Evolutionary conservation across 768 basidiomycete genomes (phyloP).

Genomic region (Xerocomellus intermedius): DNA sequence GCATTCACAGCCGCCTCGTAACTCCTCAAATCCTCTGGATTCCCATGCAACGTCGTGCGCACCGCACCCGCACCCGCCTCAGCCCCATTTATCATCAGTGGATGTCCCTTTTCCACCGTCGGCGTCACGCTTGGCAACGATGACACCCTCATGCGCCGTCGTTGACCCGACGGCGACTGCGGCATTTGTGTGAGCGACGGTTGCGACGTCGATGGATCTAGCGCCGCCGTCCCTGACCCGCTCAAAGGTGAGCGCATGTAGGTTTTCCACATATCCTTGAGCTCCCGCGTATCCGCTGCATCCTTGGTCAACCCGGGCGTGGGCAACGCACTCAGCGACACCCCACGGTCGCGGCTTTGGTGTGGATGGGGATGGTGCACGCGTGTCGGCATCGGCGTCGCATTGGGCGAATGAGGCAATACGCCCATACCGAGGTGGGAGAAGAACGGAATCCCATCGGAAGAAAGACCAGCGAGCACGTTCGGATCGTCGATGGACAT

Average conservation of each 20-base stretch:
- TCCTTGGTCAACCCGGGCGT: slow-evolving; percentile 36
- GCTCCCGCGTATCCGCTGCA: slow-evolving; percentile 42
- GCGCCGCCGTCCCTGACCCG: slow-evolving; percentile 25
- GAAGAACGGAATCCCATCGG: slow-evolving; percentile 66
- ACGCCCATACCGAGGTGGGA: slow-evolving; percentile 28
- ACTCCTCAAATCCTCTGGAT: slow-evolving; percentile 60
- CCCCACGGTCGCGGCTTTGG: slow-evolving; percentile 19
- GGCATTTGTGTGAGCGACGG: slow-evolving; percentile 20
- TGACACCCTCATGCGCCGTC: slow-evolving; percentile 54
- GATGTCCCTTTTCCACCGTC: slow-evolving; percentile 30
- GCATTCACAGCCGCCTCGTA: slow-evolving; percentile 79
- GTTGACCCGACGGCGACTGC: slow-evolving; percentile 29
- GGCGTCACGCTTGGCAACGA: slow-evolving; percentile 76
- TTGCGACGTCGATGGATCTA: slow-evolving; percentile 8
- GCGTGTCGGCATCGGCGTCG: slow-evolving; percentile 46
- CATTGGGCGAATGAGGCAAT: slow-evolving; percentile 41
- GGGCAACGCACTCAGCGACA: slow-evolving; percentile 29
- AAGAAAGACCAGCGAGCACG: slow-evolving; percentile 59
- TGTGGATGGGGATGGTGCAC: slow-evolving; percentile 21
- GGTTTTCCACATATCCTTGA: slow-evolving; percentile 72
- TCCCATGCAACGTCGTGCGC: slow-evolving; percentile 43
- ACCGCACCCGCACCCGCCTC: slow-evolving; percentile 19
- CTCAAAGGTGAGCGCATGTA: slow-evolving; percentile 68
- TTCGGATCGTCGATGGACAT: slow-evolving; percentile 76
- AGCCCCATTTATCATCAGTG: slow-evolving; percentile 15